These are phyloP conservation scores for Chytriomyces sp. DNA, from an alignment of 192 early-diverging fungal species.

Conservation along the genomic window DNA sequence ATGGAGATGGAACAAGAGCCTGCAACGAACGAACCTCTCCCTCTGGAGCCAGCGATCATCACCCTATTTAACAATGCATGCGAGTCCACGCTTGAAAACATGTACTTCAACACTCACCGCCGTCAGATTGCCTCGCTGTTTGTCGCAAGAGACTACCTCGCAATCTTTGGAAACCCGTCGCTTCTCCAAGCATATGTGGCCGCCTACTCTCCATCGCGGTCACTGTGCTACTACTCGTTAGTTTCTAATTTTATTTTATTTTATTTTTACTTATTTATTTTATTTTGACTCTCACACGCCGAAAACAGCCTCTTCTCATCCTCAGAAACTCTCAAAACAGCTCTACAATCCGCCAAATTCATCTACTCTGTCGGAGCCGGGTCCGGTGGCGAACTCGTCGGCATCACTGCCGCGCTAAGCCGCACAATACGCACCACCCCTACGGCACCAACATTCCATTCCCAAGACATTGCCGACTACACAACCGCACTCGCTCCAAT, in stretches of 20 bases:
- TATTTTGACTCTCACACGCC: constrained; percentile 43
- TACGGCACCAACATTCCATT: constrained; percentile 19
- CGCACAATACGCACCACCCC: neutral
- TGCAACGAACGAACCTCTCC: no score
- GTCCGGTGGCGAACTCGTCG: constrained; percentile 83
- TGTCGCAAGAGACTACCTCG: constrained; percentile 77
- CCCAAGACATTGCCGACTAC: constrained; percentile 50
- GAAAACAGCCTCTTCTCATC: neutral
- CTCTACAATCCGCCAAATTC: constrained; percentile 27
- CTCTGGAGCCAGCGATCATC: constrained; percentile 22
- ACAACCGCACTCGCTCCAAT: constrained; percentile 28
- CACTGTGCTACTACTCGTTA: constrained; percentile 75
- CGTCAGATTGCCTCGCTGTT: constrained; percentile 85
- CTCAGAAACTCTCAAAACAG: constrained; percentile 6
- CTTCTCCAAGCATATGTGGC: constrained; percentile 86
- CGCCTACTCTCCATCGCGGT: constrained; percentile 82
- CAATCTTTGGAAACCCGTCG: constrained; percentile 75
- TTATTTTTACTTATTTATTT: constrained; percentile 53
- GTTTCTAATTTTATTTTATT: constrained; percentile 63
- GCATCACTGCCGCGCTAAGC: constrained; percentile 68
- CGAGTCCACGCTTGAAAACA: constrained; percentile 48
- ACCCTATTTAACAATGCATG: constrained; percentile 21
- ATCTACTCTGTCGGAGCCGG: constrained; percentile 81
- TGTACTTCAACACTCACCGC: constrained; percentile 65
- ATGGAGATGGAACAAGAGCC: neutral